Percentiles rank a stretch among this genome's conserved stretches.
phyloP scores from a whole-genome alignment of 2,329 filamentous ascomycete genomes.

The Pezicula rhizophila region DNA sequence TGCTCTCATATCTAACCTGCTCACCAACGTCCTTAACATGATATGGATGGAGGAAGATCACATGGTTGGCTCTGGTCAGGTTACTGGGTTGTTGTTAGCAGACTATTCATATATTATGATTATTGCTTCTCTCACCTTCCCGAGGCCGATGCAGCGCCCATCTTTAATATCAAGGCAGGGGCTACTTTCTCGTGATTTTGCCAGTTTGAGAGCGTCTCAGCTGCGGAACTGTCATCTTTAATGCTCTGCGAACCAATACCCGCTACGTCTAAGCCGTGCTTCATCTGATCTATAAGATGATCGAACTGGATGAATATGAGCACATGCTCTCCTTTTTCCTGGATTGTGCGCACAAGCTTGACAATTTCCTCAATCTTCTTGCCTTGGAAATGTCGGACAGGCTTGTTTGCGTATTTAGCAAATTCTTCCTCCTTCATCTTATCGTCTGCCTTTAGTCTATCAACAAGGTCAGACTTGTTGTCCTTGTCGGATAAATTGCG shows the following conservation, averaged over 20 bases:
- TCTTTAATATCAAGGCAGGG: conserved; percentile 51
- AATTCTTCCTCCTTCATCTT: too few relatives aligned
- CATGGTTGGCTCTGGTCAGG: conserved; percentile 55
- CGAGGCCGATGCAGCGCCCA: conserved; percentile 50
- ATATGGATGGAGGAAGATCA: conserved; percentile 56
- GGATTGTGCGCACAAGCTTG: conserved; percentile 34
- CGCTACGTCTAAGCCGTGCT: conserved; percentile 25
- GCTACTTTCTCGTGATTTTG: conserved; percentile 29
- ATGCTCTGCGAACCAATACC: conserved; percentile 32
- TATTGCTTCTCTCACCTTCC: conserved; percentile 43
- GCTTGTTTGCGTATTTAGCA: neutral
- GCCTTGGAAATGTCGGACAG: conserved; percentile 26
- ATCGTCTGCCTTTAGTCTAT: too few relatives aligned
- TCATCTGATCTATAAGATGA: conserved; percentile 35
- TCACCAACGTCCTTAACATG: conserved; percentile 32
- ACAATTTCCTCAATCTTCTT: conserved; percentile 43
- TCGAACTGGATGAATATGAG: conserved; percentile 50
- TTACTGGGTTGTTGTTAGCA: conserved; percentile 38
- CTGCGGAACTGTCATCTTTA: conserved; percentile 22
- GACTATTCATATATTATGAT: neutral
- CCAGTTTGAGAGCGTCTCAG: conserved; percentile 33
- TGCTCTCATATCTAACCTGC: conserved; percentile 47
- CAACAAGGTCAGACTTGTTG: too few relatives aligned
- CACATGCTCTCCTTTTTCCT: conserved; percentile 37
- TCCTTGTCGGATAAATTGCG: too few relatives aligned